A percentile compares a stretch with the other conserved stretches of the same genome.
phyloP scores from a whole-genome alignment of 305 asterid species.

The Fraxinus baroniana region DNA sequence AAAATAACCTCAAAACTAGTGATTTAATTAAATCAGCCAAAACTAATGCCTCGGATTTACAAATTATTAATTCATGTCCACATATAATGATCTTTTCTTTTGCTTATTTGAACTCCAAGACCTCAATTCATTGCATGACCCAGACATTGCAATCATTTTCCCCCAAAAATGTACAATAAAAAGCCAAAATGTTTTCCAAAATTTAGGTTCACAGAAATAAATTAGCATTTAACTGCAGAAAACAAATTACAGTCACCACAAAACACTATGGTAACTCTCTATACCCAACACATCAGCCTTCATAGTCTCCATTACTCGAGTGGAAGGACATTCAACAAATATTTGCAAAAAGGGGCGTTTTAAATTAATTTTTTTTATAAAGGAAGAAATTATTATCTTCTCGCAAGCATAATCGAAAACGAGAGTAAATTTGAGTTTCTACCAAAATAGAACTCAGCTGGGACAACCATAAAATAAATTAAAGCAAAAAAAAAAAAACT shows the following conservation, averaged over 20 bases:
- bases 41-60: neutral
- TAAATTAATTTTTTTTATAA: neutral
- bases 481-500: neutral
- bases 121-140: neutral
- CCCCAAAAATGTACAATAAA: neutral
- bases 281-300: neutral
- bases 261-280: slow-evolving; percentile 2
- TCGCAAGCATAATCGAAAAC: neutral
- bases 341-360: neutral
- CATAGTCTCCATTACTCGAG: neutral
- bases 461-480: neutral
- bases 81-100: neutral
- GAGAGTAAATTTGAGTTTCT: neutral
- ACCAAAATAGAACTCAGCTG: slow-evolving; percentile 28
- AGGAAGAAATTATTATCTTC: neutral
- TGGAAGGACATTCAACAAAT: neutral
- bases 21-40: slow-evolving; percentile 11
- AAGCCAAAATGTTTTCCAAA: neutral
- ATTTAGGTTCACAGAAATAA: neutral
- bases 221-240: neutral
- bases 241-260: neutral
- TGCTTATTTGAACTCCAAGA: slow-evolving; percentile 1
- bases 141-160: neutral
- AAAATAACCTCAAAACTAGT: slow-evolving; percentile 1
- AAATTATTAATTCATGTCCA: neutral